phyloP scores from a whole-genome alignment of 2,329 filamentous ascomycete genomes.

The Fusarium sp. region DNA sequence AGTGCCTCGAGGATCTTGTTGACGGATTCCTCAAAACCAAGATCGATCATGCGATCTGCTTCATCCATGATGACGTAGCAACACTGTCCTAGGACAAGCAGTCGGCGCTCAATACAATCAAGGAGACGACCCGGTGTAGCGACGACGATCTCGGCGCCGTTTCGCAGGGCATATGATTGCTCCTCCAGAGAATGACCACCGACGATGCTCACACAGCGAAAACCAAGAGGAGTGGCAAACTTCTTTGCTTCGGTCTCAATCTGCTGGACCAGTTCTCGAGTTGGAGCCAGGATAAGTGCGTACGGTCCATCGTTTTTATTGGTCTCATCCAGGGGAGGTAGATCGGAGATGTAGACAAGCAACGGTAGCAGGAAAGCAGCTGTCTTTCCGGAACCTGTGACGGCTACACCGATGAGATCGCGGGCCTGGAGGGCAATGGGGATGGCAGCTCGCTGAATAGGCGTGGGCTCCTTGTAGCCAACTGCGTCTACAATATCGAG shows the following conservation, averaged over 20 bases:
- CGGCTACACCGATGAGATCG: conserved; percentile 97
- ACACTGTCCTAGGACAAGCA: conserved; percentile 93
- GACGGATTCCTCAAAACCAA: conserved; percentile 96
- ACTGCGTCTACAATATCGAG: conserved; percentile 85
- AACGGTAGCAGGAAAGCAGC: conserved; percentile 93
- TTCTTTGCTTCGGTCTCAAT: conserved; percentile 95
- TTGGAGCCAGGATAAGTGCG: conserved; percentile 95
- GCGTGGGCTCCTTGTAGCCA: conserved; percentile 90
- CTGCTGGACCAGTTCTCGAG: conserved; percentile 96
- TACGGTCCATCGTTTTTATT: conserved; percentile 97
- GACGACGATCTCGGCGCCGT: conserved; percentile 97
- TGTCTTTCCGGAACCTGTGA: conserved; percentile 98
- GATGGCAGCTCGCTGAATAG: conserved; percentile 94
- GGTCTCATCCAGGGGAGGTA: conserved; percentile 83
- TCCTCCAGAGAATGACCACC: conserved; percentile 96
- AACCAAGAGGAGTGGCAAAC: conserved; percentile 89
- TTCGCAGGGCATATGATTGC: conserved; percentile 87
- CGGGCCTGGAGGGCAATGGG: conserved; percentile 92
- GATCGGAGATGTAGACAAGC: conserved; percentile 91
- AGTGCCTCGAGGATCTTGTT: conserved; percentile 97
- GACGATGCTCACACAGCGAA: conserved; percentile 96
- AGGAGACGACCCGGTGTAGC: conserved; percentile 97
- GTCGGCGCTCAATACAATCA: conserved; percentile 93
- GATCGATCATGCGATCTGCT: conserved; percentile 98
- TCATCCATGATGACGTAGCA: conserved; percentile 99